These are phyloP conservation scores for Centrapalus pauciflorus DNA, from an alignment of 129 eudicot species.

Conservation along the genomic window DNA sequence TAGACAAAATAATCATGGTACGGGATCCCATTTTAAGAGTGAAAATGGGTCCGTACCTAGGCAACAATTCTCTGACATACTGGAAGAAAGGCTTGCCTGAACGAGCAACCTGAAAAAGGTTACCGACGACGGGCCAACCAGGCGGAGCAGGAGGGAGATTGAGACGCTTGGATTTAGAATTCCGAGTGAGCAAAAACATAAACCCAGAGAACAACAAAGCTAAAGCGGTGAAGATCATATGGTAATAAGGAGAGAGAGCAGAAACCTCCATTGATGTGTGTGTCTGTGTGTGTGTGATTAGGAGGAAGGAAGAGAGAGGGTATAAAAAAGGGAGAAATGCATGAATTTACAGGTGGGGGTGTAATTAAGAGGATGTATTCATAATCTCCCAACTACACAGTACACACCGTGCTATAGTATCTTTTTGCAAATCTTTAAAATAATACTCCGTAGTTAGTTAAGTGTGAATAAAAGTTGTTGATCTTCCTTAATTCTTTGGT, in stretches of 20 bases:
- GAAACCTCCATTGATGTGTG: slow-evolving; percentile 34
- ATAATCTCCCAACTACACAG: slow-evolving; percentile 20
- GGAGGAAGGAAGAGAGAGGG: slow-evolving; percentile 8
- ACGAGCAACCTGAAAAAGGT: slow-evolving; percentile 64
- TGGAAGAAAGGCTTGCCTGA: slow-evolving; percentile 73
- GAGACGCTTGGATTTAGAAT: slow-evolving; percentile 13
- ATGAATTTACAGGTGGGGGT: slow-evolving; percentile 23
- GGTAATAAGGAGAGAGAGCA: slow-evolving; percentile 13
- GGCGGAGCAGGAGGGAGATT: slow-evolving; percentile 84
- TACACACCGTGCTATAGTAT: too few species aligned
- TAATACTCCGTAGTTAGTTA: too few species aligned
- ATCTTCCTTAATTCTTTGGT: too few species aligned
- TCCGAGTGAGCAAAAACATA: slow-evolving; percentile 18
- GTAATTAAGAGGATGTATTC: slow-evolving; percentile 19
- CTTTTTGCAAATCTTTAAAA: too few species aligned
- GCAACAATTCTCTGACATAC: slow-evolving; percentile 51
- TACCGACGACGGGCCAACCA: slow-evolving; percentile 81
- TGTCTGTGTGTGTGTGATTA: too few species aligned
- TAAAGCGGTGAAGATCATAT: slow-evolving; percentile 38
- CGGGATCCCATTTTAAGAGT: slow-evolving; percentile 69
- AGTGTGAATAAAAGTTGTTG: too few species aligned
- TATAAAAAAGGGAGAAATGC: slow-evolving; percentile 4
- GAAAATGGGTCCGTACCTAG: slow-evolving; percentile 65
- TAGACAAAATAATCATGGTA: slow-evolving; percentile 56
- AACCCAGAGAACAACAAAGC: slow-evolving; percentile 32